Evolutionary conservation across 768 basidiomycete genomes (phyloP).

Genomic region (Hydnomerulius pinastri): DNA sequence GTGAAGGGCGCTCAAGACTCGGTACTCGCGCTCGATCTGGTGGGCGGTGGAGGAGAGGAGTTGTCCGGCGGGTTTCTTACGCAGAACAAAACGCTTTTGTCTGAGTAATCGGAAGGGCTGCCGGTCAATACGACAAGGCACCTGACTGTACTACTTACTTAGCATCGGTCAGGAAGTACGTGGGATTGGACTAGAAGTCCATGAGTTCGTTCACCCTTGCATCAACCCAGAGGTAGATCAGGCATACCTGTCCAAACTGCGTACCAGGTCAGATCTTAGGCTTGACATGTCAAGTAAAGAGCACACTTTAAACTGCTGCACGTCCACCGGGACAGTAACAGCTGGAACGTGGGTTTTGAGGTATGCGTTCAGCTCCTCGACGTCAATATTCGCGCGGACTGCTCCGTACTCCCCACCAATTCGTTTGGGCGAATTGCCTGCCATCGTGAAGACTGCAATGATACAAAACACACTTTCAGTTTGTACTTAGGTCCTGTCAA

Average conservation of each 20-base stretch:
- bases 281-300: background rate
- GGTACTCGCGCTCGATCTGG: constrained; percentile 92
- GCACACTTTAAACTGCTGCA: constrained; percentile 92
- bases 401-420: constrained; percentile 78
- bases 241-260: constrained; percentile 84
- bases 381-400: constrained; percentile 69
- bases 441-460: constrained; percentile 15
- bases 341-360: constrained; percentile 55
- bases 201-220: constrained; percentile 3
- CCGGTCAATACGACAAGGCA: constrained; percentile 1
- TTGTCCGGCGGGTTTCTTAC: constrained; percentile 89
- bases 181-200: constrained; percentile 81
- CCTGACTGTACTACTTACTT: constrained; percentile 43
- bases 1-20: constrained; percentile 75
- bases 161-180: constrained; percentile 87
- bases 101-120: constrained; percentile 29
- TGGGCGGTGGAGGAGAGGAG: constrained; percentile 92
- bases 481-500: too few species aligned
- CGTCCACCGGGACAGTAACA: constrained; percentile 63
- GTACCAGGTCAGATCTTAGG: constrained; percentile 3
- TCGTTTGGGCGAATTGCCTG: constrained; percentile 36
- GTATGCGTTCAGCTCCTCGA: constrained; percentile 64
- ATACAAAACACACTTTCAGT: background rate
- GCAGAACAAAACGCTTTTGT: constrained; percentile 72
- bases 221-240: background rate